Percentiles rank a stretch among this genome's conserved stretches.
Evolutionary conservation across 2,329 filamentous ascomycete genomes (phyloP).

Genomic region (Emydomyces testavorans): DNA sequence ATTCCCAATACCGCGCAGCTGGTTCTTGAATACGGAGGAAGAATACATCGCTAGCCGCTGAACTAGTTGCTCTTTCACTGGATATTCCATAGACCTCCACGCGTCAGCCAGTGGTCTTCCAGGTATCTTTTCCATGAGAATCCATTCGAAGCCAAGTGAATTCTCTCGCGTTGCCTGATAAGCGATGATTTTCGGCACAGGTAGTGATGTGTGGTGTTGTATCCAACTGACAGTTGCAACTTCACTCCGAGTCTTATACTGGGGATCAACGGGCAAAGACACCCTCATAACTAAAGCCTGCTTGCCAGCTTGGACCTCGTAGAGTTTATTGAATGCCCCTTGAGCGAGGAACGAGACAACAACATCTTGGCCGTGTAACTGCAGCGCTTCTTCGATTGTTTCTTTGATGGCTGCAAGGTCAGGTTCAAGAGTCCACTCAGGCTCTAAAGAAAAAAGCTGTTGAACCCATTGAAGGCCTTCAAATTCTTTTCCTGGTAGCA

Average conservation of each 20-base stretch:
- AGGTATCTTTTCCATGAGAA: slow-evolving; percentile 19
- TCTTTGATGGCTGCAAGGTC: background rate
- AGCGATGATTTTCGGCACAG: slow-evolving; percentile 16
- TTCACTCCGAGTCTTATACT: slow-evolving; percentile 18
- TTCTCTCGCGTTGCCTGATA: slow-evolving; percentile 16
- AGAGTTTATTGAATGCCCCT: slow-evolving; percentile 17
- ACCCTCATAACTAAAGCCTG: slow-evolving; percentile 21
- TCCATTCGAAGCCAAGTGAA: slow-evolving; percentile 21
- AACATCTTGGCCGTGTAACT: background rate
- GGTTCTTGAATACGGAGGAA: slow-evolving; percentile 20
- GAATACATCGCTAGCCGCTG: slow-evolving; percentile 25
- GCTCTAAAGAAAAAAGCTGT: background rate
- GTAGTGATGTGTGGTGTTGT: slow-evolving; percentile 16
- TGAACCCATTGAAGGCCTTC: background rate
- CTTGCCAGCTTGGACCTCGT: slow-evolving; percentile 9
- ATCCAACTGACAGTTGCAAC: slow-evolving; percentile 20
- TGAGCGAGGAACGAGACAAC: slow-evolving; percentile 12
- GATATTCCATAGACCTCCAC: slow-evolving; percentile 25
- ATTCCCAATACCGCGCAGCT: slow-evolving; percentile 22
- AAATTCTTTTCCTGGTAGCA: background rate
- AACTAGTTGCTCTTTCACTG: slow-evolving; percentile 26
- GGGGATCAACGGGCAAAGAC: slow-evolving; percentile 18
- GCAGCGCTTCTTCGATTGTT: background rate
- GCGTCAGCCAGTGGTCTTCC: background rate
- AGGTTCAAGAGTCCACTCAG: background rate